A percentile compares a stretch with the other conserved stretches of the same genome.
These are phyloP conservation scores for Mycena chlorophos DNA, from an alignment of 768 basidiomycete genomes.

Conservation along the genomic window DNA sequence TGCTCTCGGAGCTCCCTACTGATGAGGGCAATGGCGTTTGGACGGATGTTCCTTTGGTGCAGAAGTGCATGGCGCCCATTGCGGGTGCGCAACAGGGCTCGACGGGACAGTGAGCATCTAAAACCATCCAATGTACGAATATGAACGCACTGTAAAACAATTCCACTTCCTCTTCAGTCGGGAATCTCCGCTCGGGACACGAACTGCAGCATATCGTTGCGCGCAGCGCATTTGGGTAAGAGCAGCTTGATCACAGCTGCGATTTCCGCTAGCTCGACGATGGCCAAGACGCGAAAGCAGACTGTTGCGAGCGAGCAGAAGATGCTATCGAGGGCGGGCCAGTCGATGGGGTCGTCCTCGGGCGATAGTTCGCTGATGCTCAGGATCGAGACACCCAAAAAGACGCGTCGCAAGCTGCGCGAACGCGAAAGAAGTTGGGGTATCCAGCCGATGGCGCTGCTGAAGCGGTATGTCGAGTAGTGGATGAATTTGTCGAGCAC, in stretches of 20 bases:
- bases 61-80: conserved; percentile 42
- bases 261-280: conserved; percentile 4
- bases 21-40: conserved; percentile 36
- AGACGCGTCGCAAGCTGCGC: conserved; percentile 3
- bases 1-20: conserved; percentile 33
- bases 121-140: no score
- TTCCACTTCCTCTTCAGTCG: no score
- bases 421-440: conserved; percentile 15
- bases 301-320: conserved; percentile 12
- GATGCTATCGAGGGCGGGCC: conserved; percentile 13
- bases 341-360: conserved; percentile 19
- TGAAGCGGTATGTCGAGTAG: conserved; percentile 20
- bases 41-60: conserved; percentile 41
- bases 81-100: conserved; percentile 28
- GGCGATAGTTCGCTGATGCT: conserved; percentile 14
- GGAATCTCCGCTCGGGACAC: no score
- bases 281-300: conserved; percentile 13
- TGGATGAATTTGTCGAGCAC: conserved; percentile 20
- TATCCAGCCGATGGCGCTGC: conserved; percentile 20
- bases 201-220: neutral
- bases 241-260: neutral
- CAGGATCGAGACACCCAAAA: conserved; percentile 15
- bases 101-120: neutral
- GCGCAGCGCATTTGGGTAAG: neutral
- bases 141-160: no score